Evolutionary conservation across 768 basidiomycete genomes (phyloP), one percentile per base, ranked within the genome.

Genomic region (Leucocoprinus sp.): DNA sequence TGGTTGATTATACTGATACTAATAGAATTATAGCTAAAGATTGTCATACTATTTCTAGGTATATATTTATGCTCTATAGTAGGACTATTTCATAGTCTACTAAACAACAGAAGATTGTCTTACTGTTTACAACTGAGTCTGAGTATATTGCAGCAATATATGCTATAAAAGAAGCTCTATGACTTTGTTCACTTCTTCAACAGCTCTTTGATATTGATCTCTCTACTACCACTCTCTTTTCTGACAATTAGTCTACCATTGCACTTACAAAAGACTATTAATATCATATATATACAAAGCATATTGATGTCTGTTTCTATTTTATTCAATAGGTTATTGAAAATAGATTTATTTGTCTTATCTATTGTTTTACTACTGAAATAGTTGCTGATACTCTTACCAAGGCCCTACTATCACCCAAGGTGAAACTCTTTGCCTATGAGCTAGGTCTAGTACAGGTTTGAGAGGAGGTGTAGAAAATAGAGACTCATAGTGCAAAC

Each of bases 111-210:
- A 44, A 22, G 6, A 42, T 49, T 9, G 48, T 57, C 6, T 55
- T 70, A 0, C 51, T 62, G 0, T 75, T 69, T 0, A 66, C 68
- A 0, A 62, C 61, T 1, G 68, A 75, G 50, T 67, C 70, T 1
- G 72, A 75, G 54, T 73, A 70, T 50, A 45, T 61, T 27, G 53
- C 57, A 1, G 37, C 47, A 0, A 55, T 58, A 0, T 55, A 64
- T 31, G 56, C 63, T 5, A 48, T 59, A 2, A 54, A 57, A 28
- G 50, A 59, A 46, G 57, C 50, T 4, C 19, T 61, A 7, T 61
- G 58, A 58, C 43, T 53, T 49, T 48, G 45, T 4, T 46, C 51
- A 8, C 37, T 57, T 24, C 17, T 37, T 22, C 21, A 5, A 5
- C 17, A 37, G 21, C 6, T 37, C n/a, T 37, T 37, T 37, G 15